Evolutionary conservation across 139 green algal species (phyloP).

Genomic region (Closterium sp.): DNA sequence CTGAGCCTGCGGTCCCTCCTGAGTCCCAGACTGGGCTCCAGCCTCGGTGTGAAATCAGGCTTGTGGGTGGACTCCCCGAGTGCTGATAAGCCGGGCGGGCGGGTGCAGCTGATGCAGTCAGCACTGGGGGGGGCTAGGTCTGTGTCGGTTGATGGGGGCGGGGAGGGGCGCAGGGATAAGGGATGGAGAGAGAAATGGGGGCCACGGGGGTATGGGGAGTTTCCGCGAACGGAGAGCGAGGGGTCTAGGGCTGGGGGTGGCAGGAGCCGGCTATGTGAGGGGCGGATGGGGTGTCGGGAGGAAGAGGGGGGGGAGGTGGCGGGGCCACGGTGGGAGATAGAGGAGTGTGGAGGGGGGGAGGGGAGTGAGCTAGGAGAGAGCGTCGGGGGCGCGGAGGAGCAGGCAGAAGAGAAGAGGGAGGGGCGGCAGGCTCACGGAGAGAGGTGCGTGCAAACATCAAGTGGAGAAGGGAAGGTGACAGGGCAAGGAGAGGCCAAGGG

Average conservation of each 20-base stretch:
- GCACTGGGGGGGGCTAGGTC: neutral
- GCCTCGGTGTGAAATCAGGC: neutral
- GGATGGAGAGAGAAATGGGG: neutral
- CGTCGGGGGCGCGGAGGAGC: neutral
- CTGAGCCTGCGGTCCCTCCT: neutral
- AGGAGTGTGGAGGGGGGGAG: neutral
- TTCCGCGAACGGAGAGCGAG: neutral
- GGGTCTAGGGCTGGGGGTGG: neutral
- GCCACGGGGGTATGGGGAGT: neutral
- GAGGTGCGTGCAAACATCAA: no score
- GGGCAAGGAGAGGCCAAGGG: neutral
- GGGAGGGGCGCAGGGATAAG: neutral
- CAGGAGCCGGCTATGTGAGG: neutral
- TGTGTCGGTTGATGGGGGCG: neutral
- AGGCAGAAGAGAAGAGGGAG: neutral
- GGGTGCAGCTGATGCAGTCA: neutral
- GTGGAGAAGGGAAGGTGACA: neutral
- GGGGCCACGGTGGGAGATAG: neutral
- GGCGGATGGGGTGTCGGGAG: neutral
- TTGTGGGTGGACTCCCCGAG: neutral
- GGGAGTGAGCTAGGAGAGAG: neutral
- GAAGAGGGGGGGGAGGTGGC: neutral
- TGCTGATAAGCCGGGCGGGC: neutral
- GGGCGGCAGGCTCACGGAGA: neutral
- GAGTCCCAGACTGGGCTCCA: neutral